Evolutionary conservation across 345 rosid genomes (phyloP), one percentile per base, ranked within the genome.

Genomic region (Aegle marmelos): DNA sequence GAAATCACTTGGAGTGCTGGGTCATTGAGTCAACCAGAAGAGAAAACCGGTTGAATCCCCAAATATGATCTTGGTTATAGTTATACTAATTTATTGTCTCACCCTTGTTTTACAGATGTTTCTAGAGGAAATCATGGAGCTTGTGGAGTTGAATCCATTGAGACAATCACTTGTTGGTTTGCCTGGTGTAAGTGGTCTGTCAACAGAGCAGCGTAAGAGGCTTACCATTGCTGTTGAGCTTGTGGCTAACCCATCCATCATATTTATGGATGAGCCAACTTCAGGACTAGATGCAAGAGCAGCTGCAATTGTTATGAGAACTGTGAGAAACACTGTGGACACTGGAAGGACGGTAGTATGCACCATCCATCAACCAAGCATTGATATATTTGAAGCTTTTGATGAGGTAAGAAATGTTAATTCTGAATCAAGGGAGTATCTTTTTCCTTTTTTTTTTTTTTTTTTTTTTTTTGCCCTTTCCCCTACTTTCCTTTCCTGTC

Each of bases 271-370:
- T 27, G 97, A 94, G 79, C 97, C 97, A 67, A 94, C 98, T 75
- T 94, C 98, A 25, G 98, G 98, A 31, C 86, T 94, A 31, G 98
- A 94, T 82, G 98, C 97, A 64, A 85, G 98, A 85, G 97, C 96
- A 39, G 97, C 98, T 58, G 98, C 98, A 27, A 92, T 92, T 65
- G 97, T 94, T 19, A 90, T 94, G 98, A 88, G 98, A 77, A 85
- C 97, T 5, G 96, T 94, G 17, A 86, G 97, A 81, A 94, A 92
- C 87, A 94, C 97, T 1, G 98, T 94, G 13, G 97, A 94, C 81
- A 94, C 97, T 0, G 95, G 98, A 58, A 89, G 98, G 88, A 94
- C 97, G 0, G 97, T 94, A 16, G 93, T 94, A 1, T 94, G 98
- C 88, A 94, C 97, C 33, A 94, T 94, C 70, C 95, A 94, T 83